phyloP scores from a whole-genome alignment of 2,329 filamentous ascomycete genomes.

The Hypoxylon rubiginosum region DNA sequence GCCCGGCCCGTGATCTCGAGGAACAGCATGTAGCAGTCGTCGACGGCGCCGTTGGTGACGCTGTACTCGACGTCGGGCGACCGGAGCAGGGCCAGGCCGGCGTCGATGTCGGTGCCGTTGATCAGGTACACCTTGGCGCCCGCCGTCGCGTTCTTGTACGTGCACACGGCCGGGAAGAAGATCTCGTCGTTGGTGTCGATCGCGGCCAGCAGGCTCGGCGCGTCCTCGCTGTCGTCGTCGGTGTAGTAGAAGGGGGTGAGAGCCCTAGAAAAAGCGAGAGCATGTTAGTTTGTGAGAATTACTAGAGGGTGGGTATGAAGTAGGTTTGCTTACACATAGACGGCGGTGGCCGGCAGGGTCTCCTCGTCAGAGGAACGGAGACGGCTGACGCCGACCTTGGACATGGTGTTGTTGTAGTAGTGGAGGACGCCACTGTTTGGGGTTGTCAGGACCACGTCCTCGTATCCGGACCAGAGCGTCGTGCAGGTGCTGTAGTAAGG shows the following conservation, averaged over 20 bases:
- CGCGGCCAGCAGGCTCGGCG: conserved; percentile 15
- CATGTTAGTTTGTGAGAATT: no score
- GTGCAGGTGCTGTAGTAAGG: conserved; percentile 18
- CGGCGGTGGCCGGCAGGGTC: conserved; percentile 3
- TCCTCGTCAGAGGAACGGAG: conserved; percentile 11
- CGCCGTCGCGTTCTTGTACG: conserved; percentile 19
- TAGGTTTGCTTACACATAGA: conserved; percentile 14
- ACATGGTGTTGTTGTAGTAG: conserved; percentile 30
- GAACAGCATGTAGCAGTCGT: conserved; percentile 21
- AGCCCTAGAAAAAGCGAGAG: no score
- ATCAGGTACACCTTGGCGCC: conserved; percentile 22
- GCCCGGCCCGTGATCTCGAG: conserved; percentile 15
- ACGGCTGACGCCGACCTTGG: conserved; percentile 19
- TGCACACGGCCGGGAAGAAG: conserved; percentile 22
- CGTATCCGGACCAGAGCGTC: conserved; percentile 20
- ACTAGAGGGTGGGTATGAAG: neutral
- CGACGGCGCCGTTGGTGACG: conserved; percentile 23
- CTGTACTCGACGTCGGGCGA: conserved; percentile 20
- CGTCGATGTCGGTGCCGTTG: conserved; percentile 9
- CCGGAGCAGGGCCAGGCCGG: conserved; percentile 16
- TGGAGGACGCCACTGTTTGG: conserved; percentile 19
- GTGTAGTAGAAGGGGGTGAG: conserved; percentile 20
- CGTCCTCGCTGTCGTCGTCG: conserved; percentile 18
- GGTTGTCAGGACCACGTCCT: conserved; percentile 16
- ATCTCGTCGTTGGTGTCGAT: conserved; percentile 20